Base-by-base conservation (phyloP, 2,329 filamentous ascomycete genomes). In the Penicillium sp. region DNA sequence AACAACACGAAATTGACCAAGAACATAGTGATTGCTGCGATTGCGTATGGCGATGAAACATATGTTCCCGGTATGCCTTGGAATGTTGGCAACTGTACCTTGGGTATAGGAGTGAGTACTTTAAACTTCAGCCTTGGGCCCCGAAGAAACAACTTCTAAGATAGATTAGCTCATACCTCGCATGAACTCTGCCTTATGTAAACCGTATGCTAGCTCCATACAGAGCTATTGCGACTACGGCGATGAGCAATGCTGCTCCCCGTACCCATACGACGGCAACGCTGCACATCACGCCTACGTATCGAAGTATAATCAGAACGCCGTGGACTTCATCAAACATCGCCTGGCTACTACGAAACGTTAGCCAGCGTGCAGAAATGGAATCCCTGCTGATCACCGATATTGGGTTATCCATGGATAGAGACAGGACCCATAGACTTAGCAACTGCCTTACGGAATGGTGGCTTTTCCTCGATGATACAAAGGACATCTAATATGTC, bases 41-140 rank as follows among this genome's bases (percentile, higher is more conserved):
- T 57, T 35, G 51, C 55, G 2, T 64, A 64, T 39, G 59, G 62
- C 8, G 62, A 64, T 36, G 59, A 61, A 36, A 61, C 61, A 4
- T 64, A 58, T 35, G 32, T 59, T 16, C 54, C 62, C 3, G 55
- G 48, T 3, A 46, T 55, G 54, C 46, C 52, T 0, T 63, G 59
- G 56, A 55, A 63, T 43, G 47, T 51, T 9, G 62, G 61, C 11
- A 57, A 44, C n/a, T 64, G 61, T 40, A 54, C 39, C 16, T 29
- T 58, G 19, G 61, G 62, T 43, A 51, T 57, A 34, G 62, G 62
- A 1, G 62, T 62, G 50, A 60, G 60, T 56, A 16, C 11, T 9
- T 13, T 19, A 18, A n/a, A 40, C 14, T 14, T 43, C 35, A 26
- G 8, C 16, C 29, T 34, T 10, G 10, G 18, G 14, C 30, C 11